Evolutionary conservation across 257 asterid species (phyloP), one percentile per base, ranked within the genome.

Genomic region (Scutellaria minor): DNA sequence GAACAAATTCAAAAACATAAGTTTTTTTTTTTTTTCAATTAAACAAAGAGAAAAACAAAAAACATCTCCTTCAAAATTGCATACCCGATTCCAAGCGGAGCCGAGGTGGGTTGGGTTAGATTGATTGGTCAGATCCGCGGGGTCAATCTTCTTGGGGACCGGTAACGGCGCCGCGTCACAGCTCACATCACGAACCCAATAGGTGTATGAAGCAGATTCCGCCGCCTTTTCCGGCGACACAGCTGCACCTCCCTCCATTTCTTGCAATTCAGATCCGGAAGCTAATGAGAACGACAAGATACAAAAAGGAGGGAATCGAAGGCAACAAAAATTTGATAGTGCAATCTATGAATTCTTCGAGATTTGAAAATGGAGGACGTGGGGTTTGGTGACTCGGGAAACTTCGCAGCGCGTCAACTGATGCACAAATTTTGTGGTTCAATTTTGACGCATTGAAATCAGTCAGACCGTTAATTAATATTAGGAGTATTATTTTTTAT

Each of bases 41-140:
- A 4, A 74, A 37, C 31, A 42, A 15, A 24, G 9, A 6, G 8
- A 48, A 9, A n/a, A 24, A 67, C 2, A 14, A 6, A 5, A 37
- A 69, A 5, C 15, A 6, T 24, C 41, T 10, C 40, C 6, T 51
- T 14, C 65, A 6, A 31, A 54, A 70, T 37, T 52, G 50, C 75
- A 71, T 83, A 87, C 92, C 84, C 85, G 74, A 74, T 87, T 87
- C 92, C 90, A 87, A 9, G 88, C 88, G 31, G 92, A 87, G 58
- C 92, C 92, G 0, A 87, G 90, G 54, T 87, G 88, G 37, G 85
- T 81, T 70, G 77, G 86, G 57, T 58, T 72, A 55, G 81, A 57
- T 40, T 83, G 82, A 47, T 72, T 62, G 70, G 59, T 57, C 18
- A 74, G 68, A 44, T 83, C 88, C 55, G 68, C 73, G 54, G 85